A percentile compares a stretch with the other conserved stretches of the same genome.
phyloP scores from a whole-genome alignment of 2,329 filamentous ascomycete genomes.

The Monilinia aucupariae region DNA sequence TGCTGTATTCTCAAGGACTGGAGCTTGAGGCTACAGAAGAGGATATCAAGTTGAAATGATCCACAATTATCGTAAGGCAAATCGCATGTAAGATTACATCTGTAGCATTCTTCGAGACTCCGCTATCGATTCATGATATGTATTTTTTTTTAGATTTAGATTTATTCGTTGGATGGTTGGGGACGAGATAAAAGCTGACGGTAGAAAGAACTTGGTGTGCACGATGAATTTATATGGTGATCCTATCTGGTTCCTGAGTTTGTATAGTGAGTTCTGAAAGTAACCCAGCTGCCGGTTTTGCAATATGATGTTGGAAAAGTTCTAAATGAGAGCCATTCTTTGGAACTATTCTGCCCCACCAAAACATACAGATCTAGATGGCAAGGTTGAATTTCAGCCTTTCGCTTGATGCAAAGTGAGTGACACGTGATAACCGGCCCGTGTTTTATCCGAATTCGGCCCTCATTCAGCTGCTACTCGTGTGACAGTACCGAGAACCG shows the following conservation, averaged over 20 bases:
- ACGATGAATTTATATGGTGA: background rate
- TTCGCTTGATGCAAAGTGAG: background rate
- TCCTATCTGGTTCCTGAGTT: background rate
- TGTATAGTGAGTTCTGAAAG: background rate
- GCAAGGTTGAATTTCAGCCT: constrained; percentile 17
- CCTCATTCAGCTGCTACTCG: background rate
- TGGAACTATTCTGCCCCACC: constrained; percentile 13
- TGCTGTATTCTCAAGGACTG: constrained; percentile 16
- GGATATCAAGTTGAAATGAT: constrained; percentile 11
- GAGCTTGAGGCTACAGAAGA: constrained; percentile 15
- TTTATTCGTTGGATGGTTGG: constrained; percentile 19
- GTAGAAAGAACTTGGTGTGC: background rate
- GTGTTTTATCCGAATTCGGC: constrained; percentile 4
- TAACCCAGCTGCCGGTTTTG: background rate
- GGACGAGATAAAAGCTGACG: constrained; percentile 15
- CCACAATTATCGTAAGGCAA: constrained; percentile 25
- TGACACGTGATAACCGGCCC: constrained; percentile 4
- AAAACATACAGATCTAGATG: background rate
- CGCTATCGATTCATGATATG: constrained; percentile 30
- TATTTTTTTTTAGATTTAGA: background rate
- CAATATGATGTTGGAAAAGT: constrained; percentile 12
- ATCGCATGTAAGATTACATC: constrained; percentile 23
- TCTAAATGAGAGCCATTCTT: constrained; percentile 12
- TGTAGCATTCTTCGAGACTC: constrained; percentile 29
- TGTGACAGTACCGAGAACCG: background rate